A percentile compares a stretch with the other conserved stretches of the same genome.
Conservation (phyloP, 164 flowering plant species). For the Taxillus chinensis region DNA sequence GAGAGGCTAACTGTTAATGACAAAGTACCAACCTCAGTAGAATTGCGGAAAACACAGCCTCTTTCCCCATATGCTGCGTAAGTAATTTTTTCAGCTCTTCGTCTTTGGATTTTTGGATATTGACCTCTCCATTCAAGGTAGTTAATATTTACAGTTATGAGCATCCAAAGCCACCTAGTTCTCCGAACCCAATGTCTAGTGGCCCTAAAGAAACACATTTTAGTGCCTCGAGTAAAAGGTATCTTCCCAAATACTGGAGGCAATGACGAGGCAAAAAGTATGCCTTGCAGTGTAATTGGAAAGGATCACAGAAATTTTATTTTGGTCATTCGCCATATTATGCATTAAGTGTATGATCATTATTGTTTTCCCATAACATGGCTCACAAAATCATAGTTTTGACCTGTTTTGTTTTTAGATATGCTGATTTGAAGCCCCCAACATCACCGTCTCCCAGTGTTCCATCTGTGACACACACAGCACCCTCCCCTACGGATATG, state of each 20-base stretch:
- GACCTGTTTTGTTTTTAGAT: constrained; percentile 18
- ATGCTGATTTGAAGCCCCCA: constrained; percentile 58
- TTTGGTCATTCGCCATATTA: constrained; percentile 27
- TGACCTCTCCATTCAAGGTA: background rate
- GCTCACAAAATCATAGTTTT: background rate
- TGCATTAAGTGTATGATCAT: constrained; percentile 19
- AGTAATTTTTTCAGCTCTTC: constrained; percentile 10
- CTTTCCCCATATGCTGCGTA: constrained; percentile 43
- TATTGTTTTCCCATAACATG: background rate
- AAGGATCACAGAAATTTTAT: constrained; percentile 10
- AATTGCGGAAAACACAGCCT: constrained; percentile 18
- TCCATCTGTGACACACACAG: constrained; percentile 13
- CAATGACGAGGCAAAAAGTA: constrained; percentile 13
- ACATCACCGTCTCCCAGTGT: constrained; percentile 51
- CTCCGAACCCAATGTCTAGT: constrained; percentile 42
- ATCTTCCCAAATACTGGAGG: constrained; percentile 12
- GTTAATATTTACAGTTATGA: constrained; percentile 25
- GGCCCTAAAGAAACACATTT: constrained; percentile 13
- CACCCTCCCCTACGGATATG: constrained; percentile 8
- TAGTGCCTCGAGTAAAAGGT: constrained; percentile 11
- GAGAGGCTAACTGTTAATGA: constrained; percentile 2
- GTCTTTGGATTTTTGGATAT: background rate
- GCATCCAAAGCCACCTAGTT: constrained; percentile 46
- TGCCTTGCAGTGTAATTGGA: constrained; percentile 6
- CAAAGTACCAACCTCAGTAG: constrained; percentile 5